Evolutionary conservation across 495 filamentous ascomycete species (phyloP).

Genomic region (Aspergillus campestris): DNA sequence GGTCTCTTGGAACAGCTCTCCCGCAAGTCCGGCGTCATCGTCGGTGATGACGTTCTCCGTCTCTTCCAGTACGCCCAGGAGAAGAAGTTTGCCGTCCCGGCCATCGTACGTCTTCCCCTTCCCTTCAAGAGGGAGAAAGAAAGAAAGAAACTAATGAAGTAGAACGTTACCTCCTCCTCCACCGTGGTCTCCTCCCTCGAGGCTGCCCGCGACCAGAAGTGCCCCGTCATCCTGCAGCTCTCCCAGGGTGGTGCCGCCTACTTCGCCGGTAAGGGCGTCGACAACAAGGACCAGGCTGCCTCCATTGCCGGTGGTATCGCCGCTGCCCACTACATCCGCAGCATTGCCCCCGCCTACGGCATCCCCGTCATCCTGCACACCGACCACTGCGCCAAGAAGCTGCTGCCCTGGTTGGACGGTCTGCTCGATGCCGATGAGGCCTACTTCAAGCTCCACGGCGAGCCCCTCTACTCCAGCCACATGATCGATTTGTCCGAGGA

Average conservation of each 20-base stretch:
- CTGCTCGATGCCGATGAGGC: slow-evolving; percentile 88
- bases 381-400: slow-evolving; percentile 91
- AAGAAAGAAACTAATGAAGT: neutral
- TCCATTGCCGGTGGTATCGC: slow-evolving; percentile 83
- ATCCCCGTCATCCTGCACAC: slow-evolving; percentile 89
- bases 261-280: slow-evolving; percentile 90
- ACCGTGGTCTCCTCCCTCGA: slow-evolving; percentile 84
- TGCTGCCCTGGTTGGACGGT: slow-evolving; percentile 91
- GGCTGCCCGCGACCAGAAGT: slow-evolving; percentile 81
- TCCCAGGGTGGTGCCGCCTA: slow-evolving; percentile 91
- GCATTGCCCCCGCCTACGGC: slow-evolving; percentile 78
- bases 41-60: slow-evolving; percentile 69
- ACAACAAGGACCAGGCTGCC: slow-evolving; percentile 76
- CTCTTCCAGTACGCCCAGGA: slow-evolving; percentile 84
- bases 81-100: slow-evolving; percentile 81
- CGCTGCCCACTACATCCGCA: slow-evolving; percentile 87
- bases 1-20: slow-evolving; percentile 57
- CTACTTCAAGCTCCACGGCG: slow-evolving; percentile 85
- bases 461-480: slow-evolving; percentile 90
- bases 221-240: slow-evolving; percentile 83
- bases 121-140: neutral
- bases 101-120: slow-evolving; percentile 56
- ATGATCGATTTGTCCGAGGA: slow-evolving; percentile 98
- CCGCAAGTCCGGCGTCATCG: slow-evolving; percentile 78
- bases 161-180: slow-evolving; percentile 86